Evolutionary conservation across 345 rosid genomes (phyloP).

Genomic region (Ceriops tagal): DNA sequence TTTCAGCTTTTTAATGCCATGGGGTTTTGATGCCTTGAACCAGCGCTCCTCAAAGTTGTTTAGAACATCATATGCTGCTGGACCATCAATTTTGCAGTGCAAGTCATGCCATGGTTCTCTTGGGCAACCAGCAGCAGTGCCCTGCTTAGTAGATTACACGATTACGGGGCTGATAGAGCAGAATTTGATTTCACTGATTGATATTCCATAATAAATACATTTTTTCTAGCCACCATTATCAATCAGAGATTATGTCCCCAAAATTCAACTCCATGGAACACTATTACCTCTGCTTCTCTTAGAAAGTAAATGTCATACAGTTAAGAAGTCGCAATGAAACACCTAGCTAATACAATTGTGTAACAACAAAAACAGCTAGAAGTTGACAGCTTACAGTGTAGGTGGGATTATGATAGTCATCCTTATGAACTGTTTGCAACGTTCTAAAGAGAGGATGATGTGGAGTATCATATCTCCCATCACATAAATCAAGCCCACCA

Average conservation of each 20-base stretch:
- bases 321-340: neutral
- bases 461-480: constrained; percentile 90
- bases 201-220: neutral
- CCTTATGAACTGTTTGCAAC: constrained; percentile 67
- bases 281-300: neutral
- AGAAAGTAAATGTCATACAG: constrained; percentile 2
- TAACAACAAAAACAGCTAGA: constrained; percentile 9
- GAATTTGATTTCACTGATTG: neutral
- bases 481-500: constrained; percentile 95
- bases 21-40: constrained; percentile 77
- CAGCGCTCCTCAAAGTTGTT: constrained; percentile 95
- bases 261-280: neutral
- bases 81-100: constrained; percentile 89
- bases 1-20: constrained; percentile 69
- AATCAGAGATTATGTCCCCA: neutral
- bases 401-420: constrained; percentile 89
- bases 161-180: neutral
- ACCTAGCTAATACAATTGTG: neutral
- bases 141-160: constrained; percentile 35
- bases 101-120: constrained; percentile 99
- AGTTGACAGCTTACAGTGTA: constrained; percentile 52
- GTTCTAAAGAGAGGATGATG: constrained; percentile 76
- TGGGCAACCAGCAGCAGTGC: constrained; percentile 63
- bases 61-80: constrained; percentile 93
- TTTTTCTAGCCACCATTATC: neutral